Base-by-base conservation (phyloP, 192 early-diverging fungal genomes). In the Backusella psychrophila region DNA sequence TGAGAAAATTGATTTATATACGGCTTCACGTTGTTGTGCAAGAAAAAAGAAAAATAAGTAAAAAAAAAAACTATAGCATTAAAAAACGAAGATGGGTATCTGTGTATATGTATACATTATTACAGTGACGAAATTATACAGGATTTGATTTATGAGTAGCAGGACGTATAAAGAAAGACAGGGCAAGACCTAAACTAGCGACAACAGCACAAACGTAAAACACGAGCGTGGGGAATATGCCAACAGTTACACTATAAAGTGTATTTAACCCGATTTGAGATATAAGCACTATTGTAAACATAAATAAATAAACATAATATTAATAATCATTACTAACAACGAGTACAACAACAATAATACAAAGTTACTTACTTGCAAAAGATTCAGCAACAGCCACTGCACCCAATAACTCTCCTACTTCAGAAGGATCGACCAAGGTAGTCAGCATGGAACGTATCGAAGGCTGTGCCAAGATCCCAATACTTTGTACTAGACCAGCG, bases 391-490 rank as follows among this genome's bases (percentile, higher is more conserved):
- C 80, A 29, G 80, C 69, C 12, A 88, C 35, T 29, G 88, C 85
- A 0, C 88, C 88, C 15, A 89, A 67, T 21, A 82, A 70, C 35
- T 87, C 82, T 1, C 87, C 88, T 44, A 85, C 76, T 78, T 89
- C 74, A 19, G 79, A 76, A 2, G 86, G 81, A 6, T 77, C 59
- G 12, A 89, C 86, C 56, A 85, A 66, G 23, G 72, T 77, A 19
- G 84, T 88, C 19, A 87, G 34, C 23, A 89, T 19, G 4, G 87
- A 80, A 42, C 76, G 86, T 2, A 84, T 35, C 0, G 84, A 85
- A 0, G 88, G 84, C 14, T 41, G 19, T n/a, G 81, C 41, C 33
- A 87, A 79, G 17, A 80, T 77, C 1, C 73, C 67, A 11, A 84
- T 41, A 3, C 85, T 68, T 26, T 83, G 85, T 1, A 83, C 26